A percentile compares a stretch with the other conserved stretches of the same genome.
Evolutionary conservation across 331 rosid species (phyloP).

Genomic region (Spiraea crenata): DNA sequence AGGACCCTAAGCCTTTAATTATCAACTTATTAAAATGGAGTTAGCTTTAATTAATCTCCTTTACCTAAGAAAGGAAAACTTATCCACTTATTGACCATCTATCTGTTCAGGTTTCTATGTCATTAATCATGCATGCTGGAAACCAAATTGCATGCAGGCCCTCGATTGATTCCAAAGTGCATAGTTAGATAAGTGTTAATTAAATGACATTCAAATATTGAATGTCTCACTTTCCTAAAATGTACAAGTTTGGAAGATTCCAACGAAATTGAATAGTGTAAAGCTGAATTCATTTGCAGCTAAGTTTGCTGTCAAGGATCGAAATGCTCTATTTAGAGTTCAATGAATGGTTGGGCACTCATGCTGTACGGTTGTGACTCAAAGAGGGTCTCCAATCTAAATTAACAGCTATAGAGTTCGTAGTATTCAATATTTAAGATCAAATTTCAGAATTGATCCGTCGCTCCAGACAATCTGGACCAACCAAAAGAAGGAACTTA

Average conservation of each 20-base stretch:
- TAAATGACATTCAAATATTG: slow-evolving; percentile 1
- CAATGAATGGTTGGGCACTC: no score
- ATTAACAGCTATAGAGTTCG: no score
- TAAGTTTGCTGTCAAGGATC: neutral
- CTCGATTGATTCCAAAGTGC: neutral
- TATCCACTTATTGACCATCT: neutral
- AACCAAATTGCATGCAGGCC: slow-evolving; percentile 9
- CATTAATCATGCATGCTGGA: neutral
- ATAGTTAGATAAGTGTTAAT: neutral
- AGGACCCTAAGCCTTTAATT: neutral
- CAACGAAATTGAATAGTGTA: neutral
- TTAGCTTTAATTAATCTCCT: neutral
- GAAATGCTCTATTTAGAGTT: neutral
- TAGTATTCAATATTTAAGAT: neutral
- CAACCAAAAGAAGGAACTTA: slow-evolving; percentile 12
- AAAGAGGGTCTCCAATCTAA: no score
- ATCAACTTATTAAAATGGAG: neutral
- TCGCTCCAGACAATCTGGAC: slow-evolving; percentile 12
- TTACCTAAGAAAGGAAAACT: neutral
- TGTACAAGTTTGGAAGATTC: neutral
- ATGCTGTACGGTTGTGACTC: no score
- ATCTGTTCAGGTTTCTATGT: neutral
- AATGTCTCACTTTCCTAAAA: neutral
- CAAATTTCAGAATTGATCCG: slow-evolving; percentile 3
- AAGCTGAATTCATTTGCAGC: neutral